Conservation (phyloP, 345 rosid genomes). For the Fremontodendron californicum region DNA sequence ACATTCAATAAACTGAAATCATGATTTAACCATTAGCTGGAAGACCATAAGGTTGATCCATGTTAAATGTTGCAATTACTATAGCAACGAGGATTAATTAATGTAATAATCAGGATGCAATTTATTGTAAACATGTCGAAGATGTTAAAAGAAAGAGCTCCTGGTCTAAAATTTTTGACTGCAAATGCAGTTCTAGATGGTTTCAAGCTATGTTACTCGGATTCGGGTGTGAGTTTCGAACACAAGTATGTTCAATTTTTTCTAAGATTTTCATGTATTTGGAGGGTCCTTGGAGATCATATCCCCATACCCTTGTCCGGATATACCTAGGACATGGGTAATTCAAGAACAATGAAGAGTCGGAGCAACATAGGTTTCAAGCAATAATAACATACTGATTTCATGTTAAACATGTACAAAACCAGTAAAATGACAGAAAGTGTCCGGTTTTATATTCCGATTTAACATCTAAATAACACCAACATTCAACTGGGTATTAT, state of each 20-base stretch:
- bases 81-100: not conserved
- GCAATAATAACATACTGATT: not conserved
- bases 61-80: not conserved
- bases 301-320: too few species aligned
- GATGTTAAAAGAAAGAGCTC: not conserved
- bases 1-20: not conserved
- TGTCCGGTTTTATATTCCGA: not conserved
- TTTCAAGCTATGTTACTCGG: too few species aligned
- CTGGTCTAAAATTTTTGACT: not conserved
- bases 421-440: not conserved
- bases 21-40: not conserved
- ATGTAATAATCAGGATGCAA: not conserved
- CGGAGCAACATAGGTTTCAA: too few species aligned
- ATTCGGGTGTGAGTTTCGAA: too few species aligned
- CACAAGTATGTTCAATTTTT: too few species aligned
- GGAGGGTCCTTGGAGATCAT: too few species aligned
- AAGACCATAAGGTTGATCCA: not conserved
- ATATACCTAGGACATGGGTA: too few species aligned
- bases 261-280: too few species aligned
- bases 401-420: not conserved
- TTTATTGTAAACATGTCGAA: not conserved
- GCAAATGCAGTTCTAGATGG: not conserved
- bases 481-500: not conserved
- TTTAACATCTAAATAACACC: not conserved
- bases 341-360: too few species aligned